Evolutionary conservation across 2,329 filamentous ascomycete genomes (phyloP).

Genomic region (Epichloe gansuensis): DNA sequence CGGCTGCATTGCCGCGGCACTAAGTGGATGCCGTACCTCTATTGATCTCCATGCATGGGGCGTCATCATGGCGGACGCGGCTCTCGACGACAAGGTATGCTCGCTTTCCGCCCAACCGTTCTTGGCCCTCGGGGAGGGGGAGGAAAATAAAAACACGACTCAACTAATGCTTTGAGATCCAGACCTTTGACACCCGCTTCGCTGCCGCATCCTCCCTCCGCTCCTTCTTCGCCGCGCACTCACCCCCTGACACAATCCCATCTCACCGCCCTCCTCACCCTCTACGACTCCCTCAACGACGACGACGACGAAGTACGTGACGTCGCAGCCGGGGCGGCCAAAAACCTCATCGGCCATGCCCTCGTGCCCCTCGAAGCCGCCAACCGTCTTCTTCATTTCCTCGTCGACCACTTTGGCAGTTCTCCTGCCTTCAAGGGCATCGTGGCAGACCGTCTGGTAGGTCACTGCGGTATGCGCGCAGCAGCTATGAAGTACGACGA

Average conservation of each 20-base stretch:
- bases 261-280: constrained; percentile 46
- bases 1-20: constrained; percentile 30
- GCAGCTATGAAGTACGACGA: background rate
- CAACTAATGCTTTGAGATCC: background rate
- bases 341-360: constrained; percentile 30
- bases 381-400: constrained; percentile 30
- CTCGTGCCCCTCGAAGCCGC: constrained; percentile 38
- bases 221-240: constrained; percentile 31
- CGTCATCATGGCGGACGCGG: constrained; percentile 34
- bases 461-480: constrained; percentile 10
- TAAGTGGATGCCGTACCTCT: constrained; percentile 11
- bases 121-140: background rate
- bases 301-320: constrained; percentile 84
- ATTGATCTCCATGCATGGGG: constrained; percentile 31
- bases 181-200: constrained; percentile 54
- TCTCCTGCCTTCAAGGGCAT: constrained; percentile 25
- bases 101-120: background rate
- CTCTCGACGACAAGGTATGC: constrained; percentile 34
- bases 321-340: constrained; percentile 40
- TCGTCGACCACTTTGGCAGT: constrained; percentile 24
- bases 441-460: constrained; percentile 30
- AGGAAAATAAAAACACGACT: background rate
- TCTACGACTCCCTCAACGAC: constrained; percentile 72
- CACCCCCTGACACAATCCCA: constrained; percentile 20
- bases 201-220: constrained; percentile 44